Conservation (phyloP, 805 yeast species). For the Saccharomycopsis sp. region DNA sequence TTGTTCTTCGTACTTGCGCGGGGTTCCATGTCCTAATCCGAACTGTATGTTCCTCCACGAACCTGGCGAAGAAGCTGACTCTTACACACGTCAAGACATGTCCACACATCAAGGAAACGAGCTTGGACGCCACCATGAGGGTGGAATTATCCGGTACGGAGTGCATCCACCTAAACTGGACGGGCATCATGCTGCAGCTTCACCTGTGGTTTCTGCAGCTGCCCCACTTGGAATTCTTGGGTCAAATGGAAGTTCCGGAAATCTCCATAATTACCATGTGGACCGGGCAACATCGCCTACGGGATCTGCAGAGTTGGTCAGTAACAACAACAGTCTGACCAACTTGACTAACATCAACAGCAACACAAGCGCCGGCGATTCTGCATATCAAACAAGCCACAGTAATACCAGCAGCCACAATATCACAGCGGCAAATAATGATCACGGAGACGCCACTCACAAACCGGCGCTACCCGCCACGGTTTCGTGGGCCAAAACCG, state of each 20-base stretch:
- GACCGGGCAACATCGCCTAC: not conserved
- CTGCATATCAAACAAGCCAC: slow-evolving; percentile 17
- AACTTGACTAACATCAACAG: not conserved
- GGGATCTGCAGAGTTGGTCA: not conserved
- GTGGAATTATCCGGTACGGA: slow-evolving; percentile 30
- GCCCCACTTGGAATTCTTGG: not conserved
- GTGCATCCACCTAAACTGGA: slow-evolving; percentile 25
- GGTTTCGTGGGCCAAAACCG: slow-evolving; percentile 55
- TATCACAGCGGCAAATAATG: slow-evolving; percentile 1
- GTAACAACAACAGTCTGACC: not conserved
- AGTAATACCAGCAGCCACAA: slow-evolving; percentile 11
- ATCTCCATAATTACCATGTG: not conserved
- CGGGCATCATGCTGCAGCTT: not conserved
- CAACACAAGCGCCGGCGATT: slow-evolving; percentile 19
- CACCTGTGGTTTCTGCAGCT: not conserved
- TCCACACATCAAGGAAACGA: slow-evolving; percentile 67
- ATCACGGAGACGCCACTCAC: slow-evolving; percentile 17
- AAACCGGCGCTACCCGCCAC: slow-evolving; percentile 58
- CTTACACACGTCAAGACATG: slow-evolving; percentile 75
- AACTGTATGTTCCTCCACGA: slow-evolving; percentile 98
- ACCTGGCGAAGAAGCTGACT: slow-evolving; percentile 99
- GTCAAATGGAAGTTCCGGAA: not conserved
- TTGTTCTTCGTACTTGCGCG: slow-evolving; percentile 92
- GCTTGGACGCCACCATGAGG: slow-evolving; percentile 32
- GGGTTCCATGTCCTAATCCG: slow-evolving; percentile 96